Evolutionary conservation across 1,139 yeast species (phyloP).

Genomic region (Geotrichum fermentans): DNA sequence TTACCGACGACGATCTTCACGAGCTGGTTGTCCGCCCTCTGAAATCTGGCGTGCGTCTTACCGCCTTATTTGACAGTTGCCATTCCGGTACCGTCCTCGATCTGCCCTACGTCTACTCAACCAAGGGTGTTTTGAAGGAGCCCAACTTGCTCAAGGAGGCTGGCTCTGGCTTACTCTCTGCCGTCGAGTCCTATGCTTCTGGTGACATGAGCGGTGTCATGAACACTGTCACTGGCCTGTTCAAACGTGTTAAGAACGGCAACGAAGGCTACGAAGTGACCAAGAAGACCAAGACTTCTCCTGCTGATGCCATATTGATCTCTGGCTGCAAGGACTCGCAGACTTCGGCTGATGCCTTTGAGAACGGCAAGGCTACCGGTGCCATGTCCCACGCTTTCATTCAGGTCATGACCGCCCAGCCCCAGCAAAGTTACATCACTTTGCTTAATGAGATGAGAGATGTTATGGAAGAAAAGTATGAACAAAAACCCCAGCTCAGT

Average conservation of each 20-base stretch:
- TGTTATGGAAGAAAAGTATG: constrained; percentile 61
- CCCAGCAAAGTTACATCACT: constrained; percentile 71
- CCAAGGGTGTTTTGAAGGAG: constrained; percentile 86
- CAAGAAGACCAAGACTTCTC: constrained; percentile 61
- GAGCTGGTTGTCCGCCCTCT: constrained; percentile 72
- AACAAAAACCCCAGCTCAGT: constrained; percentile 87
- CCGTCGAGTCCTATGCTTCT: constrained; percentile 65
- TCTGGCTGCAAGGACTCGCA: constrained; percentile 91
- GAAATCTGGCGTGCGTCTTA: constrained; percentile 77
- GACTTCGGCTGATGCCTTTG: constrained; percentile 72
- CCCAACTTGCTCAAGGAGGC: constrained; percentile 84
- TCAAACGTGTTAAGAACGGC: constrained; percentile 44
- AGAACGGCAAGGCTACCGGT: constrained; percentile 76
- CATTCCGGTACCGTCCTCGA: constrained; percentile 92
- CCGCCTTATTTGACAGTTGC: constrained; percentile 88
- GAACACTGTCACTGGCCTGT: constrained; percentile 46
- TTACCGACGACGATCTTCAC: constrained; percentile 83
- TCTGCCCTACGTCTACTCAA: constrained; percentile 81
- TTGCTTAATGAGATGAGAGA: constrained; percentile 76
- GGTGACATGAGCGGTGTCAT: constrained; percentile 63
- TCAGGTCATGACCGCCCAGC: constrained; percentile 58
- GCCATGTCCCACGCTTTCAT: constrained; percentile 94
- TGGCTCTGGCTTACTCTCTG: constrained; percentile 67
- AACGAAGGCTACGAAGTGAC: constrained; percentile 43
- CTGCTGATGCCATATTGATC: constrained; percentile 82